A percentile compares a stretch with the other conserved stretches of the same genome.
Conservation (phyloP, 768 basidiomycete genomes). For the Mycena sanguinolenta region DNA sequence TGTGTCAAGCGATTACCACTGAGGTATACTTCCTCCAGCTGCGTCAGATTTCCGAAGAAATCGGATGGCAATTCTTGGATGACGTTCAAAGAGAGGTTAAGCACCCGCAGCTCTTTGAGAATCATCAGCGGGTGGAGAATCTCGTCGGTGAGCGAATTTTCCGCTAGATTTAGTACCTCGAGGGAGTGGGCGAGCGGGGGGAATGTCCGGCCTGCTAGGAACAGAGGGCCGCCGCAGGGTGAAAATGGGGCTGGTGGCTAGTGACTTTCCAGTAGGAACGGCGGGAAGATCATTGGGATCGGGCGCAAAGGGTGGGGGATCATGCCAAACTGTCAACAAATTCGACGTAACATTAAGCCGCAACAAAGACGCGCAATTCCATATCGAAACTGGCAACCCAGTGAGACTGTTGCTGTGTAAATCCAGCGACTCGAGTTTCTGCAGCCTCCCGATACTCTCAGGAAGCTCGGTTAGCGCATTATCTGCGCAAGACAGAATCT, state of each 20-base stretch:
- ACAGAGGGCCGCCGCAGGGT: constrained; percentile 49
- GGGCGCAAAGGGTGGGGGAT: constrained; percentile 61
- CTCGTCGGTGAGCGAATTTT: constrained; percentile 90
- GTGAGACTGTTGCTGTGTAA: constrained; percentile 92
- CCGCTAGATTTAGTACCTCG: constrained; percentile 86
- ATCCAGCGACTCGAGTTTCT: constrained; percentile 82
- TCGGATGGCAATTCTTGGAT: constrained; percentile 87
- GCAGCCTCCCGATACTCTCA: constrained; percentile 78
- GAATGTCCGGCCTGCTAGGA: constrained; percentile 42
- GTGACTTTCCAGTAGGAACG: constrained; percentile 61
- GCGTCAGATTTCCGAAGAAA: constrained; percentile 80
- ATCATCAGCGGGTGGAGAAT: constrained; percentile 79
- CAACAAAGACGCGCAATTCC: constrained; percentile 83
- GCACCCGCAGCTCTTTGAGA: constrained; percentile 80
- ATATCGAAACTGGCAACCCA: constrained; percentile 82
- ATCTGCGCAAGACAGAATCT: constrained; percentile 86
- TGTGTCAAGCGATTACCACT: constrained; percentile 95
- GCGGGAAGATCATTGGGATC: constrained; percentile 43
- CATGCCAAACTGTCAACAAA: constrained; percentile 78
- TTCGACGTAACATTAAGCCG: constrained; percentile 93
- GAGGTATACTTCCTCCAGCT: constrained; percentile 89
- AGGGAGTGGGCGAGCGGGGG: constrained; percentile 79
- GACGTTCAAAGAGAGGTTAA: constrained; percentile 97
- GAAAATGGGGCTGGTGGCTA: constrained; percentile 7
- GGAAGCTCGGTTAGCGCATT: constrained; percentile 90